Evolutionary conservation across 495 filamentous ascomycete species (phyloP).

Genomic region (Rostrohypoxylon terebratum): DNA sequence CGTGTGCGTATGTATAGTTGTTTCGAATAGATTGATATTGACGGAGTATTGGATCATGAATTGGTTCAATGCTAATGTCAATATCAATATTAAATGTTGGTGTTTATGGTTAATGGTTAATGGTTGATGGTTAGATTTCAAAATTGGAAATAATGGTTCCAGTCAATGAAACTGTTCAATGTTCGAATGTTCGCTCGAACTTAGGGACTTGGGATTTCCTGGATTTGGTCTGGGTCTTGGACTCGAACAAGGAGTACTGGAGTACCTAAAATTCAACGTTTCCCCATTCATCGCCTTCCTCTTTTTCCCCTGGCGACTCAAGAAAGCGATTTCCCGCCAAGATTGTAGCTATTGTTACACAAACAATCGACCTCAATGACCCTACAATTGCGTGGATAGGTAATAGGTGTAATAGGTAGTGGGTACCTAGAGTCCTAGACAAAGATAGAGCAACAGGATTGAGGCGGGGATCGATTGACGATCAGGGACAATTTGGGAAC

Average conservation of each 20-base stretch:
- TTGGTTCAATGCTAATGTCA: not conserved
- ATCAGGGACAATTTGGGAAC: slow-evolving; percentile 2
- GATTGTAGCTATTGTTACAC: slow-evolving; percentile 7
- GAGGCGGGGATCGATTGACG: not conserved
- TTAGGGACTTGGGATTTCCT: too few species aligned
- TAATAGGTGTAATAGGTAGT: too few species aligned
- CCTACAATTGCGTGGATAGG: not conserved
- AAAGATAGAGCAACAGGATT: slow-evolving; percentile 17
- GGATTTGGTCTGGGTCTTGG: not conserved
- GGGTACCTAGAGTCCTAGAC: too few species aligned
- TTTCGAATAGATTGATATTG: slow-evolving; percentile 1
- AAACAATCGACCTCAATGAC: not conserved
- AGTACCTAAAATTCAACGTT: not conserved
- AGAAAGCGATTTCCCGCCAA: not conserved
- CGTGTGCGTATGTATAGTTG: not conserved
- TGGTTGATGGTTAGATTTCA: too few species aligned
- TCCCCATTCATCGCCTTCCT: not conserved
- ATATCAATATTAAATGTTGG: too few species aligned
- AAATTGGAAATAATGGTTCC: too few species aligned
- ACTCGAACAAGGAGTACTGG: not conserved
- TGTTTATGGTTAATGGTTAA: too few species aligned
- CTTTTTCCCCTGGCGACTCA: not conserved
- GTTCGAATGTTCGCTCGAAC: too few species aligned
- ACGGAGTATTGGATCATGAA: not conserved
- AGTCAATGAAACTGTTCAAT: too few species aligned